Base-by-base conservation (phyloP, 1,284 basidiomycete species). In the Vanrija sp. region DNA sequence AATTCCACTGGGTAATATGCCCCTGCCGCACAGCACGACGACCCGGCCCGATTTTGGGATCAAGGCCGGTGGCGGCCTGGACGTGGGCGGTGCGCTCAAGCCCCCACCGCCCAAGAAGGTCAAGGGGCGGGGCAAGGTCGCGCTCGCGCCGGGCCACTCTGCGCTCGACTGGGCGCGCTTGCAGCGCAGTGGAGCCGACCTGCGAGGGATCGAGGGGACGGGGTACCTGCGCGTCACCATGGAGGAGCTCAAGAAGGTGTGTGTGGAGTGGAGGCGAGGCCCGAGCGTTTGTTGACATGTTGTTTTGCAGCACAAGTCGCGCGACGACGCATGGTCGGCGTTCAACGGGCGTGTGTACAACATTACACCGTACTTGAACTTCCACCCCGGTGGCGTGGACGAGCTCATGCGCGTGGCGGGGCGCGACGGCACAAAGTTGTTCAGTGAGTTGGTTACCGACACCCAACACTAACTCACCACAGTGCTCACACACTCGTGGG, bases 301-400 rank as follows among this genome's bases (percentile, higher is more conserved):
- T 25, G 24, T 25, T 36, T 18, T 18, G 15, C 46, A 73, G 72
- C 75, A 76, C 53, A 75, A 73, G 25, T 67, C 59, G 37, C 79
- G 77, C n/a, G 85, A 88, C 47, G 93, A 98, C 73, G 93, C 91
- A 1, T 98, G 95, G 95, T 85, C 91, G 6, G 86, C 85, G 0
- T 87, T 98, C 76, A 85, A 87, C 62, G 93, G 93, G 45, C 94
- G 89, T 70, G 93, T 98, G 20, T 98, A 98, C 78, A 97, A 98
- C 72, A 88, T 98, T 45, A 95, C 93, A 2, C 84, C 88, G 0
- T 98, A 98, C 73, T 75, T 97, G 6, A 80, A 85, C 1, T 98
- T 87, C 67, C 96, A 98, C 71, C 95, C 95, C 0, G 95, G 95
- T 12, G 96, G 95, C 7, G 89, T 87, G 75, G 85, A 86, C 63